Evolutionary conservation across 225 moss, liverwort and hornwort species (phyloP).

Genomic region (Physcomitrellopsis africana): DNA sequence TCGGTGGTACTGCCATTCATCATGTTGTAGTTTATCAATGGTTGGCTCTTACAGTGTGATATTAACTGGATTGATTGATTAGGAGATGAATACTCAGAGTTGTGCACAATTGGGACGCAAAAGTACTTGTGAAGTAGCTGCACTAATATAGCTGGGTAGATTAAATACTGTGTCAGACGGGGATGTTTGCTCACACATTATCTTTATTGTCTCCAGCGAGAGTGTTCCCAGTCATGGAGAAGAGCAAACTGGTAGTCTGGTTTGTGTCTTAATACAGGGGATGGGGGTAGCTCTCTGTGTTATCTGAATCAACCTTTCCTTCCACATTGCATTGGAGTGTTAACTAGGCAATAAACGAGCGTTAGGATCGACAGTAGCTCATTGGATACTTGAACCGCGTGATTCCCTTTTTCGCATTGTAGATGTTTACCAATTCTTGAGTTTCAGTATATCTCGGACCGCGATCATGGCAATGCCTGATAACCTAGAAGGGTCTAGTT

Average conservation of each 20-base stretch:
- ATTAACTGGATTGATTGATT: neutral
- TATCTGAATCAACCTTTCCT: neutral
- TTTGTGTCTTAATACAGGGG: constrained; percentile 4
- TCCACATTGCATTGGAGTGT: neutral
- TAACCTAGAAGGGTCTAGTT: neutral
- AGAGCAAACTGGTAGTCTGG: neutral
- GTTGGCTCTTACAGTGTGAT: neutral
- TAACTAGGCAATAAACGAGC: neutral
- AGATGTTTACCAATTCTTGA: constrained; percentile 3
- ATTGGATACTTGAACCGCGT: neutral
- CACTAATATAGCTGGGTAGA: neutral
- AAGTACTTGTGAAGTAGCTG: neutral
- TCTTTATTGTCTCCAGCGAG: neutral
- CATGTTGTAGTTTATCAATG: neutral
- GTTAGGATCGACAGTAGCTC: neutral
- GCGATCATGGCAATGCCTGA: neutral
- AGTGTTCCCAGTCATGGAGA: neutral
- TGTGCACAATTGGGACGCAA: neutral
- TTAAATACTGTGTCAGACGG: neutral
- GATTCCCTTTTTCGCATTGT: neutral
- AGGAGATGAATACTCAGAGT: neutral
- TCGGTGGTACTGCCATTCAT: neutral
- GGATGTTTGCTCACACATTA: neutral
- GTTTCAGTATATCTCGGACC: neutral
- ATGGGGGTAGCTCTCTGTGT: neutral